Evolutionary conservation across 352 stramenopile species (phyloP), one percentile per base, ranked within the genome.

Genomic region (Peronospora tabacina): DNA sequence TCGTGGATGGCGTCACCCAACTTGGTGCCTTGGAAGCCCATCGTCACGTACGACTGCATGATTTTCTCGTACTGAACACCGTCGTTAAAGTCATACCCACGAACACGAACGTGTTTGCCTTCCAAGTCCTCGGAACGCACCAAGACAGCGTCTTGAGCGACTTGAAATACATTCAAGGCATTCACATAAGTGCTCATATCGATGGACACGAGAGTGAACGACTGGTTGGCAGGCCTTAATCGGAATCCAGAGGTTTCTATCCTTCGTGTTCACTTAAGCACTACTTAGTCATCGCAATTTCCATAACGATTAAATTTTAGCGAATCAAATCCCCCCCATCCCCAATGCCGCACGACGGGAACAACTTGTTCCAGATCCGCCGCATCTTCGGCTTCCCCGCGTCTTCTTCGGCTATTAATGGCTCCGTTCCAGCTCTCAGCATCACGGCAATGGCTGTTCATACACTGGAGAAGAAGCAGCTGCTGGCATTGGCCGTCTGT

Each of bases 11-110:
- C 97, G 29, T 94, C 68, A 40, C 85, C 95, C 42, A 99, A 58
- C 57, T 98, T 98, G 15, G 95, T 98, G 36, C 94, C 96, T 73
- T 98, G 91, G 66, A 96, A 97, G 29, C 91, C 91, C 75, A 95
- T 96, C 19, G 64, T 78, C 44, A 70, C 39, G 61, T 95, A 96
- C 28, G 74, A 61, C 50, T 79, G 61, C 65, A 97, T 74, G 43
- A 97, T 64, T 46, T 82, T 70, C 5, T 82, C 80, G 29, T 95
- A 91, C 65, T 96, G 55, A 24, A 95, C 72, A 35, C 86, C 85
- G 5, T 91, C 50, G 50, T 96, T 94, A 61, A 96, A 97, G 58
- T 97, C 87, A 50, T 95, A 95, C 40, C 86, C 88, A 36, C 35
- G 48, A 29, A 90, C 79, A 8, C 57, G 61, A 11, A 60, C 53